A percentile compares a stretch with the other conserved stretches of the same genome.
Conservation (phyloP, 2,329 filamentous ascomycete genomes). For the Triangularia setosa region DNA sequence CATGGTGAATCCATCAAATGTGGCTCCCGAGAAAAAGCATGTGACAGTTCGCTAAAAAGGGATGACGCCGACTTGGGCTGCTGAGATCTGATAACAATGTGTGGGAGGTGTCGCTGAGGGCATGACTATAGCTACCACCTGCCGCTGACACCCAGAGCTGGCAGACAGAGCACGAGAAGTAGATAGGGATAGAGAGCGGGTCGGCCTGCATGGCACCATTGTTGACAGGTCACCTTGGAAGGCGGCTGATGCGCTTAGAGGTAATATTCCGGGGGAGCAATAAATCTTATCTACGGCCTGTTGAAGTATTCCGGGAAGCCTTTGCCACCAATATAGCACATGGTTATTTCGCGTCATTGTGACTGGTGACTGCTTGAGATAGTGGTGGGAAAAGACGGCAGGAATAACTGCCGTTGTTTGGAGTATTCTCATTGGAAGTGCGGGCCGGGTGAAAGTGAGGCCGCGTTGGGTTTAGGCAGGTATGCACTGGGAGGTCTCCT, state of each 20-base stretch:
- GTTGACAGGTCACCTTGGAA: background rate
- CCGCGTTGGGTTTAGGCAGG: background rate
- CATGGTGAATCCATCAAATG: background rate
- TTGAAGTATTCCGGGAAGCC: slow-evolving; percentile 1
- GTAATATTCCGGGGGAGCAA: background rate
- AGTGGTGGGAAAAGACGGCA: background rate
- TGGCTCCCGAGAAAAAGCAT: background rate
- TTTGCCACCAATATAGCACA: background rate
- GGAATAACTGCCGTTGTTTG: slow-evolving; percentile 1
- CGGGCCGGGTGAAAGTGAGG: background rate
- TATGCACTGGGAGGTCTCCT: background rate
- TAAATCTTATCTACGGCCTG: background rate
- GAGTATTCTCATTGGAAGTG: background rate
- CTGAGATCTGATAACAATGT: background rate
- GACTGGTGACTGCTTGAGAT: background rate
- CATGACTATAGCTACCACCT: background rate
- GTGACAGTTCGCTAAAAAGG: background rate
- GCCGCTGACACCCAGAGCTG: background rate
- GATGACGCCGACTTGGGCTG: background rate
- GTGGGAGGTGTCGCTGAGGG: too few relatives aligned
- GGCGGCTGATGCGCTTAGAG: background rate
- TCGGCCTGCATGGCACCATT: background rate
- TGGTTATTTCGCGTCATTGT: background rate
- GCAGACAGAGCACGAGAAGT: background rate
- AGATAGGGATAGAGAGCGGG: background rate